Evolutionary conservation across 257 asterid species (phyloP).

Genomic region (Misopates orontium): DNA sequence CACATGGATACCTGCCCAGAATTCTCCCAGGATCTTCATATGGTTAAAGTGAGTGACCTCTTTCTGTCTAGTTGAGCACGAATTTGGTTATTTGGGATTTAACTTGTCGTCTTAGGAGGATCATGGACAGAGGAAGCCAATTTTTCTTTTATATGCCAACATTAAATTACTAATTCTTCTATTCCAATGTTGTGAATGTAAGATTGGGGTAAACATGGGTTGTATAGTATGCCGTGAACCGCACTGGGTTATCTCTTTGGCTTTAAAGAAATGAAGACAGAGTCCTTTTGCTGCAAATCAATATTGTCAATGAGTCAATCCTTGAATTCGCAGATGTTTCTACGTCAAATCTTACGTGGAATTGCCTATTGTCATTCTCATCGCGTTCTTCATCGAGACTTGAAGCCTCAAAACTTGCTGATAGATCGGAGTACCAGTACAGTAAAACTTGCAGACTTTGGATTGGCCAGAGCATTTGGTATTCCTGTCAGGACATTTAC

Average conservation of each 20-base stretch:
- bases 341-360: constrained; percentile 86
- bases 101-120: constrained; percentile 20
- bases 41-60: constrained; percentile 66
- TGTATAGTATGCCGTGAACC: not conserved
- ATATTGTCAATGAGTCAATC: constrained; percentile 25
- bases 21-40: constrained; percentile 76
- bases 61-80: constrained; percentile 23
- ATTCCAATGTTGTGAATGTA: constrained; percentile 13
- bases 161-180: not conserved
- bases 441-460: constrained; percentile 94
- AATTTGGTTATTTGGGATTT: constrained; percentile 13
- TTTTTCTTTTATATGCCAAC: constrained; percentile 7
- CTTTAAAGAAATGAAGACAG: not conserved
- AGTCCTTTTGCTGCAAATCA: constrained; percentile 25
- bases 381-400: constrained; percentile 91
- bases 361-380: constrained; percentile 94
- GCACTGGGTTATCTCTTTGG: not conserved
- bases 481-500: constrained; percentile 96
- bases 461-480: constrained; percentile 95
- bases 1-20: constrained; percentile 98
- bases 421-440: constrained; percentile 87
- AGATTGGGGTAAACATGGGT: too few species aligned
- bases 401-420: constrained; percentile 96
- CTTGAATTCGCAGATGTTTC: constrained; percentile 58
- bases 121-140: constrained; percentile 1